A percentile compares a stretch with the other conserved stretches of the same genome.
phyloP scores from a whole-genome alignment of 768 basidiomycete species.

The Mycena sanguinolenta region DNA sequence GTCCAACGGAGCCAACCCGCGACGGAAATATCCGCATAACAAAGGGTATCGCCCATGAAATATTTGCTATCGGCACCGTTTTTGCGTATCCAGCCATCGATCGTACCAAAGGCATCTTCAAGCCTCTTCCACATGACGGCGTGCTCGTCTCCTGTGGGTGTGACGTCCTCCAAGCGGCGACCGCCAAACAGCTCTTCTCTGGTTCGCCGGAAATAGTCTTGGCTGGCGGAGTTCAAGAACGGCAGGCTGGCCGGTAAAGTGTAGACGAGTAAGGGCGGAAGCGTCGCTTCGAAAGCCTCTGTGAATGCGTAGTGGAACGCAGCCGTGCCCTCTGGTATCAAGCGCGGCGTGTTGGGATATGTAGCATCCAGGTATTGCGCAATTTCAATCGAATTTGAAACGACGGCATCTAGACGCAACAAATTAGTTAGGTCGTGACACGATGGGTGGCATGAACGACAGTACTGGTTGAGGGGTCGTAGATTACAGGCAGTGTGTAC shows the following conservation, averaged over 20 bases:
- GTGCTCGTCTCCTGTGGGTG: constrained; percentile 42
- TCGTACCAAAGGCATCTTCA: constrained; percentile 46
- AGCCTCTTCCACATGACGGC: constrained; percentile 54
- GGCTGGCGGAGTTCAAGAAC: constrained; percentile 50
- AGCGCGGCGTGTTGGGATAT: constrained; percentile 55
- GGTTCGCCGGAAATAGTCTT: constrained; percentile 55
- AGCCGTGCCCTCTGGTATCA: constrained; percentile 54
- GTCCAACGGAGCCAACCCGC: constrained; percentile 28
- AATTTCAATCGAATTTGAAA: constrained; percentile 62
- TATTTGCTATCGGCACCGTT: constrained; percentile 47
- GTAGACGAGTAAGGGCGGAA: constrained; percentile 32
- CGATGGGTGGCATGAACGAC: background rate
- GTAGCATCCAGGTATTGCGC: constrained; percentile 64
- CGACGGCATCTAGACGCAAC: constrained; percentile 28
- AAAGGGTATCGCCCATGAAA: constrained; percentile 48
- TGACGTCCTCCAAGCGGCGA: constrained; percentile 50
- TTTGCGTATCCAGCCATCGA: constrained; percentile 47
- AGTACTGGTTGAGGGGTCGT: constrained; percentile 56
- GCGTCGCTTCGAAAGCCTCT: constrained; percentile 32
- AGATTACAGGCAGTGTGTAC: constrained; percentile 66
- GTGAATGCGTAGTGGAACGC: constrained; percentile 53
- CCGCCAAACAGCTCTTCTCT: constrained; percentile 45
- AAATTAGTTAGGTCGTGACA: background rate
- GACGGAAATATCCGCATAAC: constrained; percentile 29
- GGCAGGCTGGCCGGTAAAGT: constrained; percentile 40